Evolutionary conservation across 2,329 filamentous ascomycete genomes (phyloP).

Genomic region (Pezicula neosporulosa): DNA sequence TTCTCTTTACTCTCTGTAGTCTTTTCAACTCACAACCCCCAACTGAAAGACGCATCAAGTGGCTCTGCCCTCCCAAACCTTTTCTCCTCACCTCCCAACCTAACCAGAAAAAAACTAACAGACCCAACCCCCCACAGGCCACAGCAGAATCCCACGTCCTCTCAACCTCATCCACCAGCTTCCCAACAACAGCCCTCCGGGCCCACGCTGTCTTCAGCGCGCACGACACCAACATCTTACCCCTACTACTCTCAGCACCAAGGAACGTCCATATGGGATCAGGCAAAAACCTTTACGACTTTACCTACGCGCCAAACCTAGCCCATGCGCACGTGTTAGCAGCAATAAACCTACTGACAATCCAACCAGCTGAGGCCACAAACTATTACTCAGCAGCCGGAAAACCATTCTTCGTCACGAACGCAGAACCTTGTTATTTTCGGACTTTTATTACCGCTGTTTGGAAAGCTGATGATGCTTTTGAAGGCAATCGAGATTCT

Average conservation of each 20-base stretch:
- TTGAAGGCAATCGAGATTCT: neutral
- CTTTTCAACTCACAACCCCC: no score
- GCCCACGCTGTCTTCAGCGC: conserved; percentile 48
- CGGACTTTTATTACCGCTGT: neutral
- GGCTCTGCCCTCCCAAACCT: conserved; percentile 33
- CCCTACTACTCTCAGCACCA: conserved; percentile 25
- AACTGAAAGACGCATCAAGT: no score
- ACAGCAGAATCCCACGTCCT: neutral
- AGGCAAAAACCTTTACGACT: conserved; percentile 4
- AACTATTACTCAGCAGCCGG: neutral
- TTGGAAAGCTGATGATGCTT: neutral
- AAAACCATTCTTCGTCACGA: conserved; percentile 5
- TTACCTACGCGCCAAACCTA: conserved; percentile 2
- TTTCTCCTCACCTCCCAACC: neutral
- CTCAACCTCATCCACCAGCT: conserved; percentile 21
- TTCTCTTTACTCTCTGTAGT: no score
- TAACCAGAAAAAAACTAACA: neutral
- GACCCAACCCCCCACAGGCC: neutral
- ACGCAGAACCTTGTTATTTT: conserved; percentile 1
- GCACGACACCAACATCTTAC: conserved; percentile 23
- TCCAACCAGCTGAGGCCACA: neutral
- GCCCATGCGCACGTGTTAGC: neutral
- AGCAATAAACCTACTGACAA: neutral
- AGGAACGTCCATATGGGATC: neutral
- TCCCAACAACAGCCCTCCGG: conserved; percentile 46